These are phyloP conservation scores for Periconia macrospinosa DNA, from an alignment of 2,329 filamentous ascomycete species.

Conservation along the genomic window DNA sequence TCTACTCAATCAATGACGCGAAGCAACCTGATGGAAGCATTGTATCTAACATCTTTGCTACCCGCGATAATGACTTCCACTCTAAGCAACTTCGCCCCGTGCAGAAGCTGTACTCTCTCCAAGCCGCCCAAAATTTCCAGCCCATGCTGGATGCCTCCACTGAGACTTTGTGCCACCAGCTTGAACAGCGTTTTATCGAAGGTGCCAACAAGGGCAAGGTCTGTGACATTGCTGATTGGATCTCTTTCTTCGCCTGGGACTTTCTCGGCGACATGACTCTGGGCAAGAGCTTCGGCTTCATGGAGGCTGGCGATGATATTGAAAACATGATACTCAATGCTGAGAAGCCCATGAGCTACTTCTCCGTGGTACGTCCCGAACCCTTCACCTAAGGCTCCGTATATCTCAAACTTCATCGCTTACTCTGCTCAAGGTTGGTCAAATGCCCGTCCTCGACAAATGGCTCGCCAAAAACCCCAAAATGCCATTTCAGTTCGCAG, in stretches of 20 bases:
- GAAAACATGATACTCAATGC: constrained; percentile 28
- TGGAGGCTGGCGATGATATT: constrained; percentile 45
- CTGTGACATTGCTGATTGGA: constrained; percentile 37
- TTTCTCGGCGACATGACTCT: constrained; percentile 47
- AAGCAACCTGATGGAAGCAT: constrained; percentile 29
- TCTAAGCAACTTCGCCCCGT: constrained; percentile 26
- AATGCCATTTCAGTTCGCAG: constrained; percentile 15
- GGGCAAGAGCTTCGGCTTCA: constrained; percentile 46
- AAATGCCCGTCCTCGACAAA: constrained; percentile 31
- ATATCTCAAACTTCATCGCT: background rate
- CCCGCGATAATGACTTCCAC: constrained; percentile 34
- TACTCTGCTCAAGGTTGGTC: constrained; percentile 18
- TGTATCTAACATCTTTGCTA: constrained; percentile 37
- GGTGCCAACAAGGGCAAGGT: constrained; percentile 26
- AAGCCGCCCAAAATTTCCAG: constrained; percentile 29
- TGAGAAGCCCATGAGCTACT: constrained; percentile 19
- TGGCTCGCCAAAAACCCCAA: constrained; percentile 22
- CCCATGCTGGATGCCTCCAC: constrained; percentile 29
- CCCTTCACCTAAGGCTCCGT: background rate
- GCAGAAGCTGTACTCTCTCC: constrained; percentile 33
- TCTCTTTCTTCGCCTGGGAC: constrained; percentile 33
- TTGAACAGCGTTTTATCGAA: constrained; percentile 30
- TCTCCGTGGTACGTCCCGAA: constrained; percentile 19
- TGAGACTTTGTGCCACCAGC: constrained; percentile 19
- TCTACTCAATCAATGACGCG: constrained; percentile 38